Conservation (phyloP, 1,284 basidiomycete species). For the Ceratobasidium papillatum region DNA sequence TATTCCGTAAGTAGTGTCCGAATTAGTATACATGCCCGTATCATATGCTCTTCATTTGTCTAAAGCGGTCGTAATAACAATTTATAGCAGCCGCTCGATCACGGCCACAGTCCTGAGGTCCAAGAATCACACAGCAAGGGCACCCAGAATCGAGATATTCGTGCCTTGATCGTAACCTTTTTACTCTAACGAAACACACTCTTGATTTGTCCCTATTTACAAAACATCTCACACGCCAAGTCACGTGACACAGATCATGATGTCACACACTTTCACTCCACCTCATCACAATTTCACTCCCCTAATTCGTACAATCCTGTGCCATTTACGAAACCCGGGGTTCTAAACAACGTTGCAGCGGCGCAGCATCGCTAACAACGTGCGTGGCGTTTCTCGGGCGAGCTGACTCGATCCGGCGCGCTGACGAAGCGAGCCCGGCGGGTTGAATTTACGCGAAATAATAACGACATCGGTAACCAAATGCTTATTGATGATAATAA, state of each 20-base stretch:
- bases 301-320: background rate
- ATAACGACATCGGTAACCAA: background rate
- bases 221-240: background rate
- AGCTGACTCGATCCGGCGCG: slow-evolving; percentile 4
- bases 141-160: too few relatives aligned
- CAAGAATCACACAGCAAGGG: too few relatives aligned
- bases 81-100: too few relatives aligned
- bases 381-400: background rate
- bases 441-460: background rate
- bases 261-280: background rate
- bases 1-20: too few relatives aligned
- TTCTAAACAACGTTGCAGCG: background rate
- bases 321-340: background rate
- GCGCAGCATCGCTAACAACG: slow-evolving; percentile 2
- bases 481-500: background rate
- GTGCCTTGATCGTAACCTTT: too few relatives aligned
- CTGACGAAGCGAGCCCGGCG: slow-evolving; percentile 19
- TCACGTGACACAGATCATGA: background rate
- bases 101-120: too few relatives aligned
- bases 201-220: too few relatives aligned
- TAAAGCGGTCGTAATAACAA: too few relatives aligned
- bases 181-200: too few relatives aligned
- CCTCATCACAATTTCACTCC: background rate
- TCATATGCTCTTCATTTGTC: too few relatives aligned
- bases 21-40: too few relatives aligned